Base-by-base conservation (phyloP, 2,329 filamentous ascomycete genomes). In the Xylariaceae sp. region DNA sequence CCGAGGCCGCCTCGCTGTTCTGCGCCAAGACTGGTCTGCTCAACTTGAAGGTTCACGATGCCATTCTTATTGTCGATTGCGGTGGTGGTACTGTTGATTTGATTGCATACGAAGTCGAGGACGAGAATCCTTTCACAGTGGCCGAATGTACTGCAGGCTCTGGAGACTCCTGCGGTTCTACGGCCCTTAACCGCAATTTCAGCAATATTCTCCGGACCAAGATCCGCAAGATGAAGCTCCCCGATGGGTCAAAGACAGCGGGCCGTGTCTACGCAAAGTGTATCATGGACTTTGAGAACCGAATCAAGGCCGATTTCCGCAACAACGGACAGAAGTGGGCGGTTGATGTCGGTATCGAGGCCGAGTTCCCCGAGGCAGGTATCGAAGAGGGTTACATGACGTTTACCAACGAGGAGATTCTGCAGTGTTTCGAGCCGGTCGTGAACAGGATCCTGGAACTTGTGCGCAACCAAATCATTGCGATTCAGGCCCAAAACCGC, bases 351-450 rank as follows among this genome's bases (percentile, higher is more conserved):
- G 94, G 94, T 67, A 97, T 99, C 65, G 94, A 99, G 77, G 91
- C 93, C 41, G 94, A 97, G 68, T 97, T 95, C 76, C 93, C 93
- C 38, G 94, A 97, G 69, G 94, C 94, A 31, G 92, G 91, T 62
- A 97, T 99, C 62, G 94, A 97, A 75, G 94, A 99, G 73, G 93
- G 94, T 46, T 97, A 97, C 77, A 99, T 99, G 94, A 97, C 93
- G 2, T 99, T 99, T 70, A 97, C 92, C 56, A 97, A 99, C 69
- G 94, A 97, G 74, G 94, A 99, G 73, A 97, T 99, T 64, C 79
- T 99, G 62, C 93, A 97, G 75, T 97, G 94, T 76, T 99, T 97
- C 71, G 93, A 97, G 77, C 94, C 94, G 12, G 94, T 99, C 10
- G 93, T 97, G 50, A 97, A 97, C 77, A 83, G 94, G 52, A 97